These are phyloP conservation scores for Diplodia scrobiculata DNA, from an alignment of 2,329 filamentous ascomycete genomes.

Conservation along the genomic window DNA sequence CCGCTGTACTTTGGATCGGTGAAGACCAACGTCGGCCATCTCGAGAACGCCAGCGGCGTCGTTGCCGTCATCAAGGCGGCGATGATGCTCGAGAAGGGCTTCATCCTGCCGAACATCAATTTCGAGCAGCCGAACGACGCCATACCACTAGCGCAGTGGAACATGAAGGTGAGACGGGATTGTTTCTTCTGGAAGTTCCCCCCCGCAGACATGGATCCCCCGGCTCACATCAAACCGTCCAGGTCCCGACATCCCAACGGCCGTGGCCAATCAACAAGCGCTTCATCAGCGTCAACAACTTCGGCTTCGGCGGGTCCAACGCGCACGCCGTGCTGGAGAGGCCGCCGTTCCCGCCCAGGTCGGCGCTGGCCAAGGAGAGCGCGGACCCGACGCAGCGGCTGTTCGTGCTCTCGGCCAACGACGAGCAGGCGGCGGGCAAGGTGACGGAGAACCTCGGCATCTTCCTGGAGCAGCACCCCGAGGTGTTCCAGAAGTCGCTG, in stretches of 20 bases:
- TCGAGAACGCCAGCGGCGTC: slow-evolving; percentile 39
- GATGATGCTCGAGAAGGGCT: slow-evolving; percentile 34
- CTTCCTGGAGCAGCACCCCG: slow-evolving; percentile 28
- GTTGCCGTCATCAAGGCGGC: slow-evolving; percentile 38
- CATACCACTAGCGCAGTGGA: slow-evolving; percentile 30
- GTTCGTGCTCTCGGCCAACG: slow-evolving; percentile 27
- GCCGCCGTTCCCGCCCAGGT: slow-evolving; percentile 3
- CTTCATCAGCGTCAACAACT: slow-evolving; percentile 30
- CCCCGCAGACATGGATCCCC: not conserved
- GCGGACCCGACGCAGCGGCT: not conserved
- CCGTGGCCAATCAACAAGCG: slow-evolving; percentile 28
- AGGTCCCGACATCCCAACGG: slow-evolving; percentile 19
- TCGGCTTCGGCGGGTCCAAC: slow-evolving; percentile 31
- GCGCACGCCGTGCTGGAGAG: slow-evolving; percentile 29
- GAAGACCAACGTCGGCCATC: slow-evolving; percentile 41
- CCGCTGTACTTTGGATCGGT: slow-evolving; percentile 33
- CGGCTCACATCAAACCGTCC: not conserved
- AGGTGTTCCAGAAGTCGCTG: slow-evolving; percentile 26
- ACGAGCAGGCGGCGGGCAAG: slow-evolving; percentile 9
- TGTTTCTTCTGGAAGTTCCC: not conserved
- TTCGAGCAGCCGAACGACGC: slow-evolving; percentile 30
- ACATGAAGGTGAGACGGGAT: slow-evolving; percentile 31
- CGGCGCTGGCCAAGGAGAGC: slow-evolving; percentile 13
- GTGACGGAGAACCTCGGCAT: slow-evolving; percentile 13
- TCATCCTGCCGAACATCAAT: slow-evolving; percentile 36